Conservation (phyloP, 345 rosid genomes). For the Laguncularia racemosa region DNA sequence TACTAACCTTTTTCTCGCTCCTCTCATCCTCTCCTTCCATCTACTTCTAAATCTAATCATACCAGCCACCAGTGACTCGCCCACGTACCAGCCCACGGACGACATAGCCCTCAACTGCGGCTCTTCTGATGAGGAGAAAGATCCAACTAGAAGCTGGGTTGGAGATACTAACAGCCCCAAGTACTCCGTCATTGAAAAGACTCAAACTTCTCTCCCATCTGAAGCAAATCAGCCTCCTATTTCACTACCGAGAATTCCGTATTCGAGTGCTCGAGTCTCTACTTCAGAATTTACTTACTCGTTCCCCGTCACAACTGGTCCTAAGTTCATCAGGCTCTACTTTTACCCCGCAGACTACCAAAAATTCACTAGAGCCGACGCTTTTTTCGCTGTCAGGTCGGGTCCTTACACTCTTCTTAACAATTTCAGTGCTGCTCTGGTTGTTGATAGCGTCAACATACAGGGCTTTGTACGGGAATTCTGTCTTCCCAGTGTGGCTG, state of each 20-base stretch:
- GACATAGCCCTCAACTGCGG: conserved; percentile 6
- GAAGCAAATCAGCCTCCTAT: not conserved
- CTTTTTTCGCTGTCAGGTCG: conserved; percentile 20
- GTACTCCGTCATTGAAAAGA: not conserved
- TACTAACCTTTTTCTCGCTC: not conserved
- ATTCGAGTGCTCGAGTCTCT: conserved; percentile 14
- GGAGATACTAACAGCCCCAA: conserved; percentile 3
- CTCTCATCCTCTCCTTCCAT: not conserved
- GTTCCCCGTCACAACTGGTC: conserved; percentile 15
- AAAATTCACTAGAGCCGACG: not conserved
- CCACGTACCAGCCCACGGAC: not conserved
- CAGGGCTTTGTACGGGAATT: too few species aligned
- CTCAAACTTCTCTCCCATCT: not conserved
- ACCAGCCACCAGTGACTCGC: not conserved
- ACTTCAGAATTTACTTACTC: conserved; percentile 18
- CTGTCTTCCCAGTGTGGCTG: too few species aligned
- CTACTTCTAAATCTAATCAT: not conserved
- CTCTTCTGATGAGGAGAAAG: not conserved
- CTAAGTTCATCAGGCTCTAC: conserved; percentile 19
- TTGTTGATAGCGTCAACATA: not conserved
- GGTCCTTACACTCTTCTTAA: conserved; percentile 14
- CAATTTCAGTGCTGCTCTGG: conserved; percentile 20
- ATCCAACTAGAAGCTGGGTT: not conserved
- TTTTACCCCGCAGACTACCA: conserved; percentile 10
- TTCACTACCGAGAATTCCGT: conserved; percentile 4